Percentiles rank a stretch among this genome's conserved stretches.
phyloP scores from a whole-genome alignment of 345 rosid species.

The Salix purpurea region DNA sequence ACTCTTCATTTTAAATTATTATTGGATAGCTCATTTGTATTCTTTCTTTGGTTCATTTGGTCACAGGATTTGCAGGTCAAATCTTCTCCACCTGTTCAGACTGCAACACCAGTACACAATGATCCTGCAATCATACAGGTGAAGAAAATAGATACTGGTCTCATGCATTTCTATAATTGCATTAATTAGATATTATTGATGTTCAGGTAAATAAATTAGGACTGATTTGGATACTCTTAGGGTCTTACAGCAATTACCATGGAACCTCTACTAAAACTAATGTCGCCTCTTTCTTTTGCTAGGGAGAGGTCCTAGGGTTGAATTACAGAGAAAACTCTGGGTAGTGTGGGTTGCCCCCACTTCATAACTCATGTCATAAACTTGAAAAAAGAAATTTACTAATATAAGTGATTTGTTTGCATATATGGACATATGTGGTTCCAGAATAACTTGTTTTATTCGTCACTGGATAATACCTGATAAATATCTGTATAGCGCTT shows the following conservation, averaged over 20 bases:
- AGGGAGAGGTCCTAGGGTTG: not conserved
- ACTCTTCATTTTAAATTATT: not conserved
- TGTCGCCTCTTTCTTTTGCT: not conserved
- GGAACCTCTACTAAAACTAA: not conserved
- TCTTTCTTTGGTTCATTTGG: not conserved
- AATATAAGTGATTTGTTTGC: not conserved
- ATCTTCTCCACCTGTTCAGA: slow-evolving; percentile 34
- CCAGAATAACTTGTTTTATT: not conserved
- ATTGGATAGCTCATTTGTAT: not conserved
- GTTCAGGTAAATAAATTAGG: not conserved
- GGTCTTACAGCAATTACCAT: not conserved
- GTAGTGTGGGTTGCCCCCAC: not conserved
- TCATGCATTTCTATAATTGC: not conserved
- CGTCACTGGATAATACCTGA: not conserved
- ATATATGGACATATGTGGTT: not conserved
- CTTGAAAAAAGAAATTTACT: not conserved
- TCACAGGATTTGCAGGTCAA: slow-evolving; percentile 39
- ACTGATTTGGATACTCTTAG: not conserved
- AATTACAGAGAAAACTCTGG: not conserved
- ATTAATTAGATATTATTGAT: not conserved
- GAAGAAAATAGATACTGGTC: not conserved
- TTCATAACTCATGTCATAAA: not conserved
- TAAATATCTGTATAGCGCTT: not conserved
- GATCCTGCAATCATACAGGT: slow-evolving; percentile 44
- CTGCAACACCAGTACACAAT: slow-evolving; percentile 19